phyloP scores from a whole-genome alignment of 106 monocot species.

The Dioscorea dumetorum region DNA sequence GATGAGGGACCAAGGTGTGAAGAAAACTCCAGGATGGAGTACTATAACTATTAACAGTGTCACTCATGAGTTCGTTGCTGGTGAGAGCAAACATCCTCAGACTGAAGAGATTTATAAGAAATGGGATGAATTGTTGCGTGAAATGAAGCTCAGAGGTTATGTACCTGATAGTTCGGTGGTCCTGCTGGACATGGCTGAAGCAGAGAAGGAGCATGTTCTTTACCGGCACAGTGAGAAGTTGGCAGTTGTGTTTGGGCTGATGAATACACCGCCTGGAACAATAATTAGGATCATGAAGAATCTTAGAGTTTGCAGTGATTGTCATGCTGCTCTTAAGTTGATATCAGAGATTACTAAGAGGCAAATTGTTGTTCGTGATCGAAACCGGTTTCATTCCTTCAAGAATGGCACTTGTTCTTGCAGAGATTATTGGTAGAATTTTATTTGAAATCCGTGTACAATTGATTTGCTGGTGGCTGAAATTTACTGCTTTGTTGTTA shows the following conservation, averaged over 20 bases:
- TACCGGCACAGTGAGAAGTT: constrained; percentile 69
- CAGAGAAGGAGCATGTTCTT: constrained; percentile 41
- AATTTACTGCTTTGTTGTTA: no score
- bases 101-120: constrained; percentile 23
- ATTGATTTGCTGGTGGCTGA: neutral
- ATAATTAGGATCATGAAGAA: constrained; percentile 77
- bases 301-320: constrained; percentile 65
- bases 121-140: constrained; percentile 43
- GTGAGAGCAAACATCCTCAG: constrained; percentile 33
- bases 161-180: constrained; percentile 49
- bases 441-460: neutral
- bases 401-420: constrained; percentile 48
- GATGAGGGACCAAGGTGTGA: constrained; percentile 59
- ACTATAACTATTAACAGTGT: constrained; percentile 29
- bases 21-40: constrained; percentile 66
- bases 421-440: constrained; percentile 56
- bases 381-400: constrained; percentile 66
- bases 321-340: constrained; percentile 58
- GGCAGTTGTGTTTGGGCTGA: constrained; percentile 48
- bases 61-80: constrained; percentile 53
- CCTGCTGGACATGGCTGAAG: constrained; percentile 59
- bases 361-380: constrained; percentile 49
- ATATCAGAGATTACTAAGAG: constrained; percentile 35
- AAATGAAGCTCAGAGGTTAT: constrained; percentile 43
- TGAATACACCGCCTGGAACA: constrained; percentile 38